phyloP scores from a whole-genome alignment of 768 basidiomycete genomes.

The Rossbeevera mucosa region DNA sequence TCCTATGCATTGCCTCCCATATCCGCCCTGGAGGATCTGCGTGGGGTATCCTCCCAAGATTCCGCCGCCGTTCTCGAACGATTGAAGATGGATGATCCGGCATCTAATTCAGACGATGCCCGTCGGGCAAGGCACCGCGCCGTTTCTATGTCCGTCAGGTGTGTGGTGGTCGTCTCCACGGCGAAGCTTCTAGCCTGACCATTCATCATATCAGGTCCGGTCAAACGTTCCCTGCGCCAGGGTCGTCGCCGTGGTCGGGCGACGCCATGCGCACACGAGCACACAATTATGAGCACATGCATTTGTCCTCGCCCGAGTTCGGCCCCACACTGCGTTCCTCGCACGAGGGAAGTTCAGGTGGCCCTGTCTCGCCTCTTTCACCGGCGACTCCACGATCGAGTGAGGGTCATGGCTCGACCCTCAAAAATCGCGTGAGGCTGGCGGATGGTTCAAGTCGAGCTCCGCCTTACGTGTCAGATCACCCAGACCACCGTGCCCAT shows the following conservation, averaged over 20 bases:
- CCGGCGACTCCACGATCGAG: constrained; percentile 52
- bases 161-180: neutral
- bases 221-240: constrained; percentile 16
- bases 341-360: constrained; percentile 45
- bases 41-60: constrained; percentile 48
- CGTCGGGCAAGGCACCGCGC: constrained; percentile 43
- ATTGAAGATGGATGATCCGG: constrained; percentile 50
- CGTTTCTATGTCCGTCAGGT: constrained; percentile 38
- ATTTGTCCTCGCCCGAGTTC: constrained; percentile 15
- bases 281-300: constrained; percentile 13
- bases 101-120: constrained; percentile 15
- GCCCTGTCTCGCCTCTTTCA: constrained; percentile 46
- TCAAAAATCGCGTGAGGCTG: constrained; percentile 11
- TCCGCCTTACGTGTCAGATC: constrained; percentile 7
- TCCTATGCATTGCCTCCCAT: constrained; percentile 63
- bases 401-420: constrained; percentile 13
- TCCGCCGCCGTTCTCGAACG: constrained; percentile 64
- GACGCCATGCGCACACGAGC: constrained; percentile 15
- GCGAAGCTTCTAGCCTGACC: neutral
- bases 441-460: constrained; percentile 10
- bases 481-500: constrained; percentile 13
- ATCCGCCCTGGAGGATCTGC: constrained; percentile 60
- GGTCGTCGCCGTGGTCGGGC: constrained; percentile 28
- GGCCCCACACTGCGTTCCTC: constrained; percentile 29
- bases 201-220: constrained; percentile 8